phyloP scores from a whole-genome alignment of 225 moss, liverwort and hornwort species.

The Asterella californica region DNA sequence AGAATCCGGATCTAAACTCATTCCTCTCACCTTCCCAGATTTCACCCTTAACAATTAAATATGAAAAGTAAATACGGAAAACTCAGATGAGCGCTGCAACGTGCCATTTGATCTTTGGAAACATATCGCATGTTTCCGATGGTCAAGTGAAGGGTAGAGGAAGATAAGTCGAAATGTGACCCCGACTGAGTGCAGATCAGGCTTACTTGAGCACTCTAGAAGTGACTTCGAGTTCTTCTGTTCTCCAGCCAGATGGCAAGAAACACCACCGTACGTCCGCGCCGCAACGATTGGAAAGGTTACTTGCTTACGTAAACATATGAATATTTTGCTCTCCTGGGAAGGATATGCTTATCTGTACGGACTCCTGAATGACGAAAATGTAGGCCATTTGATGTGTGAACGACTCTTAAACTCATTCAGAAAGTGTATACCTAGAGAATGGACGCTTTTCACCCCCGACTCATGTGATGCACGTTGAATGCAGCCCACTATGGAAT shows the following conservation, averaged over 20 bases:
- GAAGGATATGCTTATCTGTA: neutral
- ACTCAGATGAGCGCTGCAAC: neutral
- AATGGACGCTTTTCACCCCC: neutral
- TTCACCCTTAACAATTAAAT: too few species aligned
- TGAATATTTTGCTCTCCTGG: neutral
- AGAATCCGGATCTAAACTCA: too few species aligned
- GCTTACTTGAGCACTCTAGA: neutral
- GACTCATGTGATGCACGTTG: slow-evolving; percentile 10
- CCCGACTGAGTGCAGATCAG: neutral
- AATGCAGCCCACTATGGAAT: neutral
- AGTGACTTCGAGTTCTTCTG: neutral
- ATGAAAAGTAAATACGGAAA: too few species aligned
- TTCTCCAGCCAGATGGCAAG: neutral
- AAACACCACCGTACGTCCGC: neutral
- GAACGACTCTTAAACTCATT: neutral
- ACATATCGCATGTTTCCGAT: neutral
- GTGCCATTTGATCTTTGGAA: neutral
- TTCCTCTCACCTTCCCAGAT: too few species aligned
- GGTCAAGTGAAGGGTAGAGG: neutral
- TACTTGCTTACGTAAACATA: neutral
- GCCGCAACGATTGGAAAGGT: neutral
- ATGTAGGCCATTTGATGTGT: slow-evolving; percentile 1
- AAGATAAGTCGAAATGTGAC: neutral
- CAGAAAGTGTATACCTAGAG: neutral
- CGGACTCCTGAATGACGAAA: neutral